These are phyloP conservation scores for Haematococcus sp. DNA, from an alignment of 139 green algal genomes.

Conservation along the genomic window DNA sequence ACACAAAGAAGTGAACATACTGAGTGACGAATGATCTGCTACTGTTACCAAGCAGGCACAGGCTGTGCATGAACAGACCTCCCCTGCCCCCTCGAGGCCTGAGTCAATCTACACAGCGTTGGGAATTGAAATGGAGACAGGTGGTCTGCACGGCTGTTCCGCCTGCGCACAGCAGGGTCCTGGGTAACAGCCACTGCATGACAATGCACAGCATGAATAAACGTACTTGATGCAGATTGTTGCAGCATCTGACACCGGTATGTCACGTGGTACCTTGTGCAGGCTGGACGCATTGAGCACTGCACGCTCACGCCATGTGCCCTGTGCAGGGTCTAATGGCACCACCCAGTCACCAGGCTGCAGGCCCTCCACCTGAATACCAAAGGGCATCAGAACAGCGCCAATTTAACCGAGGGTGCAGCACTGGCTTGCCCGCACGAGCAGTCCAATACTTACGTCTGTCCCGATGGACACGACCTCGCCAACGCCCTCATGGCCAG, in stretches of 20 bases:
- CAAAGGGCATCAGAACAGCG: background rate
- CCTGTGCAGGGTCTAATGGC: slow-evolving; percentile 54
- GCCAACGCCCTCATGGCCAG: slow-evolving; percentile 79
- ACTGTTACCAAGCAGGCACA: no score
- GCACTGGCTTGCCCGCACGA: no score
- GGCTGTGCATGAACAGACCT: no score
- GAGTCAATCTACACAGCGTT: no score
- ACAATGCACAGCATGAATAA: background rate
- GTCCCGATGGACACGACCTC: slow-evolving; percentile 51
- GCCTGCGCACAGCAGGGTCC: background rate
- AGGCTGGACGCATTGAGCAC: slow-evolving; percentile 37
- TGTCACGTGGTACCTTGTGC: slow-evolving; percentile 49
- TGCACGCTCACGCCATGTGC: slow-evolving; percentile 71
- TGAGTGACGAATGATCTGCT: no score
- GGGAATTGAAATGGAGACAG: no score
- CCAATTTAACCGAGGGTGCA: no score
- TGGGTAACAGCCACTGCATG: background rate
- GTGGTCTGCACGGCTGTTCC: background rate
- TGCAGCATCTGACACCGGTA: slow-evolving; percentile 54
- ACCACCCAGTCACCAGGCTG: slow-evolving; percentile 72
- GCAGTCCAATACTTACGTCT: no score
- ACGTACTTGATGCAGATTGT: slow-evolving; percentile 75
- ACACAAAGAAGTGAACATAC: no score
- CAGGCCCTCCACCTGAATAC: slow-evolving; percentile 53
- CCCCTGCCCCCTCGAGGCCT: no score